A percentile compares a stretch with the other conserved stretches of the same genome.
Conservation (phyloP, 768 basidiomycete species). For the Cystoderma amianthinum region DNA sequence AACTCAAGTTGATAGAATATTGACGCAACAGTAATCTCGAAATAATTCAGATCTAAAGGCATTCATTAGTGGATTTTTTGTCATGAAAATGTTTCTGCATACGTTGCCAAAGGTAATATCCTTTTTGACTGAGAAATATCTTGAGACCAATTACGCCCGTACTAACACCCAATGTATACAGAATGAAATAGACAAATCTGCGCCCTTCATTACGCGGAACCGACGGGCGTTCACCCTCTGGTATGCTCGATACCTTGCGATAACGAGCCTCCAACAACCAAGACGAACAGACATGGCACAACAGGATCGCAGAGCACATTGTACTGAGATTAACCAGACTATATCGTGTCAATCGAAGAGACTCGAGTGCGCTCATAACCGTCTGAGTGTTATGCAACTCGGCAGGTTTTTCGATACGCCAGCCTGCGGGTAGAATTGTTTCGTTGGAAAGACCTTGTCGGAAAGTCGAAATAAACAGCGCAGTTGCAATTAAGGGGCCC, state of each 20-base stretch:
- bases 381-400: conserved; percentile 37
- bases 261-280: conserved; percentile 63
- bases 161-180: conserved; percentile 55
- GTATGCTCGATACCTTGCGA: conserved; percentile 25
- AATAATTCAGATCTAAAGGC: conserved; percentile 61
- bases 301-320: conserved; percentile 71
- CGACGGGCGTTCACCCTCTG: conserved; percentile 67
- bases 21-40: conserved; percentile 68
- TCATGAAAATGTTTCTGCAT: conserved; percentile 17
- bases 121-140: conserved; percentile 30
- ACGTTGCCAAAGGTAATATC: conserved; percentile 68
- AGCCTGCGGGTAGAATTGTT: conserved; percentile 44
- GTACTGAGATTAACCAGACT: conserved; percentile 75
- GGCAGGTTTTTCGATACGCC: conserved; percentile 75
- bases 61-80: background rate
- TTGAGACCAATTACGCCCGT: conserved; percentile 42
- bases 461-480: conserved; percentile 52
- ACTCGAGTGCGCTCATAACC: conserved; percentile 38
- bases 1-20: conserved; percentile 88
- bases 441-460: conserved; percentile 19
- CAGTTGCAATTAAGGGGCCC: conserved; percentile 72
- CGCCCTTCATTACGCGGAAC: conserved; percentile 69
- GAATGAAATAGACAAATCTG: conserved; percentile 55
- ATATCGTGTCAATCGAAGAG: conserved; percentile 63
- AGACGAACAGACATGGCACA: conserved; percentile 75